Percentiles rank a stretch among this genome's conserved stretches.
These are phyloP conservation scores for Claviceps africana DNA, from an alignment of 2,329 filamentous ascomycete genomes.

Conservation along the genomic window DNA sequence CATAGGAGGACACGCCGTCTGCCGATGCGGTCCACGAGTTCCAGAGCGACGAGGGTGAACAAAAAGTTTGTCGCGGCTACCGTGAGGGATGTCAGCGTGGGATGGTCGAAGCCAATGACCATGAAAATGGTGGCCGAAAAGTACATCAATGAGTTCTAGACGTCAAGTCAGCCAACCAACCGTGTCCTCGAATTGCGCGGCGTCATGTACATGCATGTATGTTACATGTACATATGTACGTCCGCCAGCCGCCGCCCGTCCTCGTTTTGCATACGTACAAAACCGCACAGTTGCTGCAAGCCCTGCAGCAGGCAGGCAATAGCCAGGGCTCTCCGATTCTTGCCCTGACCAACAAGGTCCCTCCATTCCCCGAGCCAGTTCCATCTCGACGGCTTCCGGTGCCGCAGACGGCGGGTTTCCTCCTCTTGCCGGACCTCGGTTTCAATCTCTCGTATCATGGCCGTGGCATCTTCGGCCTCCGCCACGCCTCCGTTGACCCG, in stretches of 20 bases:
- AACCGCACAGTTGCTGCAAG: slow-evolving; percentile 77
- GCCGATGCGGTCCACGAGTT: slow-evolving; percentile 66
- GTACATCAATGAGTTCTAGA: slow-evolving; percentile 78
- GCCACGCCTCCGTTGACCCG: slow-evolving; percentile 46
- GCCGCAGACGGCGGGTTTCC: slow-evolving; percentile 28
- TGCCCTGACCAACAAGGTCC: slow-evolving; percentile 42
- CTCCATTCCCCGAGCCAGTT: slow-evolving; percentile 33
- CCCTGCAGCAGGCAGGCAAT: slow-evolving; percentile 82
- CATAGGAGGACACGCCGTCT: slow-evolving; percentile 66
- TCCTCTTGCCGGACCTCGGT: slow-evolving; percentile 60
- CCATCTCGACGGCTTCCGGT: slow-evolving; percentile 16
- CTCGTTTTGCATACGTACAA: slow-evolving; percentile 35
- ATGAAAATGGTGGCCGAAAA: slow-evolving; percentile 74
- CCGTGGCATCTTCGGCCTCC: slow-evolving; percentile 34
- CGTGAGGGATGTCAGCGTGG: slow-evolving; percentile 65
- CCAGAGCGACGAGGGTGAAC: slow-evolving; percentile 62
- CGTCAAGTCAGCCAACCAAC: slow-evolving; percentile 3
- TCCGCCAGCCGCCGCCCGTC: no score
- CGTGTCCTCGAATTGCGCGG: not conserved
- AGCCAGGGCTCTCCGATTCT: slow-evolving; percentile 59
- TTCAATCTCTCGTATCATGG: slow-evolving; percentile 55
- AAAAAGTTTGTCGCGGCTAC: slow-evolving; percentile 74
- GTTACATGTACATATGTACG: no score
- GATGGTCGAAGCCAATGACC: slow-evolving; percentile 62
- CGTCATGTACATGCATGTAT: no score